These are phyloP conservation scores for Pleurostoma richardsiae DNA, from an alignment of 2,329 filamentous ascomycete genomes.

Conservation along the genomic window DNA sequence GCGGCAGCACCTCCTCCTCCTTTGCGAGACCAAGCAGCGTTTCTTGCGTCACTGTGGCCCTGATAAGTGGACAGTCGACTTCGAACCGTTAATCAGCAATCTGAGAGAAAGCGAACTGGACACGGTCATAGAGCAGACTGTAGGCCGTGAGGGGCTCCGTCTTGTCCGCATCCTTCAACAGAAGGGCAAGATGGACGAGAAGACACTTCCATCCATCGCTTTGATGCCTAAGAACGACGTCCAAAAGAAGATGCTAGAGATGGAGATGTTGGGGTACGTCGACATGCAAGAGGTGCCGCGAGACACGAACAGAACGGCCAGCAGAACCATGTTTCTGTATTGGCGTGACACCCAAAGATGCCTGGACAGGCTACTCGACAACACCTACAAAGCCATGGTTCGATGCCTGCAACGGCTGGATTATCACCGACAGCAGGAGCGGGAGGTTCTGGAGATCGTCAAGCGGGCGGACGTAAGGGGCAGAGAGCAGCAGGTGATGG, in stretches of 20 bases:
- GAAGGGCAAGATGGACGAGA: slow-evolving; percentile 93
- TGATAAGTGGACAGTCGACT: slow-evolving; percentile 81
- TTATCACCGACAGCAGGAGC: slow-evolving; percentile 67
- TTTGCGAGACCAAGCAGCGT: slow-evolving; percentile 62
- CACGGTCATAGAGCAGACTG: slow-evolving; percentile 71
- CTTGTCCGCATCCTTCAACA: slow-evolving; percentile 80
- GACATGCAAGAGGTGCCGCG: slow-evolving; percentile 93
- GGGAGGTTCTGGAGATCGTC: slow-evolving; percentile 72
- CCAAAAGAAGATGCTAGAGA: slow-evolving; percentile 74
- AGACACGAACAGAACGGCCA: slow-evolving; percentile 75
- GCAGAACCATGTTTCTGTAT: slow-evolving; percentile 85
- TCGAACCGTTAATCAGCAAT: slow-evolving; percentile 63
- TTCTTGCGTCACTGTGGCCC: slow-evolving; percentile 67
- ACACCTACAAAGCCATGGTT: slow-evolving; percentile 85
- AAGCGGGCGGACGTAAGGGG: slow-evolving; percentile 83
- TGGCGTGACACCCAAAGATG: slow-evolving; percentile 78
- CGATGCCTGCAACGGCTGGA: slow-evolving; percentile 76
- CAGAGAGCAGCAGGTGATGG: slow-evolving; percentile 75
- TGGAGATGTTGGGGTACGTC: slow-evolving; percentile 82
- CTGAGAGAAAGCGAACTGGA: slow-evolving; percentile 78
- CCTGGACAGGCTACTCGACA: slow-evolving; percentile 66
- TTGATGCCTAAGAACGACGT: slow-evolving; percentile 84
- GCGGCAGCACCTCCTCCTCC: slow-evolving; percentile 67
- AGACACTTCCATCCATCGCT: slow-evolving; percentile 72
- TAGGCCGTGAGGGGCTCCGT: slow-evolving; percentile 71